These are phyloP conservation scores for Cutaneotrichosporon cutaneum DNA, from an alignment of 1,284 basidiomycete genomes.

Conservation along the genomic window DNA sequence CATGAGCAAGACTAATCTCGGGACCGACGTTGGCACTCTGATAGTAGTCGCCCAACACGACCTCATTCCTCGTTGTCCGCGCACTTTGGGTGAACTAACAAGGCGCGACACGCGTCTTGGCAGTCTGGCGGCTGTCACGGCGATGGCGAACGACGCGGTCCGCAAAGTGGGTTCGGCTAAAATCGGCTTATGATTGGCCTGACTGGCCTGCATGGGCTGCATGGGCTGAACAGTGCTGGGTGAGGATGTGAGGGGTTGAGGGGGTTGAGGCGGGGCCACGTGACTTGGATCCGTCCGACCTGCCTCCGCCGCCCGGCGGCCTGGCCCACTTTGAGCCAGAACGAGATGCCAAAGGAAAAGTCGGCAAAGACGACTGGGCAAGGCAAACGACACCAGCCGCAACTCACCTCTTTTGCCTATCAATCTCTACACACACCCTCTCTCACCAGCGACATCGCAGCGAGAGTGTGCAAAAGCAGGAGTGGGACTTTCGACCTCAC, in stretches of 20 bases:
- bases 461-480: slow-evolving; percentile 7
- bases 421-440: not conserved
- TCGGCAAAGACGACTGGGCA: not conserved
- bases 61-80: too few relatives aligned
- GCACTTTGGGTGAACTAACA: too few relatives aligned
- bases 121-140: too few relatives aligned
- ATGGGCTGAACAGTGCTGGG: too few relatives aligned
- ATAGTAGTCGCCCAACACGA: too few relatives aligned
- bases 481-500: not conserved
- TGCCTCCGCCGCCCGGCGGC: not conserved
- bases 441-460: not conserved
- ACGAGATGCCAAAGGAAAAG: not conserved
- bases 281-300: slow-evolving; percentile 1
- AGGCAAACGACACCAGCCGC: not conserved
- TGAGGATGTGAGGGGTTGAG: not conserved
- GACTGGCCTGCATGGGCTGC: too few relatives aligned
- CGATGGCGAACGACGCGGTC: not conserved
- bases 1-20: too few relatives aligned
- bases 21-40: too few relatives aligned
- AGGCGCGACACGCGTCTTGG: too few relatives aligned
- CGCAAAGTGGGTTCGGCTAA: not conserved
- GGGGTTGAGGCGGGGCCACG: not conserved
- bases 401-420: not conserved
- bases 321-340: not conserved
- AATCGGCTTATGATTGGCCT: not conserved